Conservation (phyloP, 2,329 filamentous ascomycete genomes). For the Aureobasidium subglaciale region DNA sequence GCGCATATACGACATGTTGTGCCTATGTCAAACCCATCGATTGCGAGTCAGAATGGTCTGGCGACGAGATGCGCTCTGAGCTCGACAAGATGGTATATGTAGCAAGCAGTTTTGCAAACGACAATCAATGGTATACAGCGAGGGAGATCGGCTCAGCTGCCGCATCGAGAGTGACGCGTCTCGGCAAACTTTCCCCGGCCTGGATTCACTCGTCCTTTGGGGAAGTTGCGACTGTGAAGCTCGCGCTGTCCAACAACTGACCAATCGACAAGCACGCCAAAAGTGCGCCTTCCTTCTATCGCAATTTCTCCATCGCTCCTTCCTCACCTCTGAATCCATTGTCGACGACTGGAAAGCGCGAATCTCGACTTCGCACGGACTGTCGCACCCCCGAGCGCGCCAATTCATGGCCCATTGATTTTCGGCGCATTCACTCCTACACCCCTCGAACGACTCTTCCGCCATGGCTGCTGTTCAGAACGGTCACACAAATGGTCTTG, state of each 20-base stretch:
- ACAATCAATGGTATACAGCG: neutral
- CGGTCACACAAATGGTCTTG: slow-evolving; percentile 47
- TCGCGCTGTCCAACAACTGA: neutral
- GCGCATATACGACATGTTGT: slow-evolving; percentile 10
- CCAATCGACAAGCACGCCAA: too few relatives aligned
- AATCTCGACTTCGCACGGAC: neutral
- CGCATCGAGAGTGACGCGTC: slow-evolving; percentile 8
- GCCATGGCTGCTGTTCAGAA: slow-evolving; percentile 47
- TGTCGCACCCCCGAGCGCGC: neutral
- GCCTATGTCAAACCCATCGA: neutral
- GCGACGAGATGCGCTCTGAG: neutral
- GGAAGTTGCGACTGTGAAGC: slow-evolving; percentile 7
- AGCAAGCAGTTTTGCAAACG: neutral
- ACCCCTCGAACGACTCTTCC: neutral
- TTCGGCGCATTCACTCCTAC: slow-evolving; percentile 4
- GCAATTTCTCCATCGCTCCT: neutral
- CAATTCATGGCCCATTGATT: slow-evolving; percentile 7
- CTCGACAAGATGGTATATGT: neutral
- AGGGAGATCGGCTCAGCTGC: neutral
- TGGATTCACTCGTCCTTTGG: too few relatives aligned
- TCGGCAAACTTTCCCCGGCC: neutral
- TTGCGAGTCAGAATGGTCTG: neutral
- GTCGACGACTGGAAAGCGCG: neutral
- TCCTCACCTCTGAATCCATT: neutral
- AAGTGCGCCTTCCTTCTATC: neutral